These are phyloP conservation scores for Paecilomyces sp. DNA, from an alignment of 2,329 filamentous ascomycete genomes.

Conservation along the genomic window DNA sequence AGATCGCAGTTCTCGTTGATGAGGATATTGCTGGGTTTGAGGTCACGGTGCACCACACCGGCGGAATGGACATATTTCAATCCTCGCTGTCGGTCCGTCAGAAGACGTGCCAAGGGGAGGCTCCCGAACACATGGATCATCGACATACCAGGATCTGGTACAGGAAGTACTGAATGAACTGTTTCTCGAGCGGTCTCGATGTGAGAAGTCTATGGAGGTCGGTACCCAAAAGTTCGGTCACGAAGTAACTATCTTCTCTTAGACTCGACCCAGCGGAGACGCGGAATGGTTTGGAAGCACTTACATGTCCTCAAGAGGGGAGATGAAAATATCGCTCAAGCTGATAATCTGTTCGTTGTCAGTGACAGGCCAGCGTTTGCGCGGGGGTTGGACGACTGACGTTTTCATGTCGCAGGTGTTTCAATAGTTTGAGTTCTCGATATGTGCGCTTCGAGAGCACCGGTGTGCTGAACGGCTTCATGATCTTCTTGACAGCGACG, in stretches of 20 bases:
- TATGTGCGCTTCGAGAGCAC: constrained; percentile 97
- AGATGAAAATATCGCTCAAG: constrained; percentile 99
- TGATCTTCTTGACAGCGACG: constrained; percentile 99
- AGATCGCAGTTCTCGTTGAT: constrained; percentile 99
- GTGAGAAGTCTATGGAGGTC: constrained; percentile 93
- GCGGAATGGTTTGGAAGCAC: constrained; percentile 19
- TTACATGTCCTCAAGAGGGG: constrained; percentile 95
- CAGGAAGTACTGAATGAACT: constrained; percentile 99
- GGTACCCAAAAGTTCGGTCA: constrained; percentile 94
- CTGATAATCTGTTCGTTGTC: constrained; percentile 69
- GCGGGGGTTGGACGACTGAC: constrained; percentile 43
- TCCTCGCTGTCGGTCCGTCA: constrained; percentile 59
- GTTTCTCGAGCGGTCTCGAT: constrained; percentile 92
- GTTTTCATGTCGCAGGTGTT: constrained; percentile 94
- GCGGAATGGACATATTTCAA: constrained; percentile 99
- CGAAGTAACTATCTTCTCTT: constrained; percentile 67
- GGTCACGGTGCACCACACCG: constrained; percentile 91
- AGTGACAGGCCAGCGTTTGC: constrained; percentile 6
- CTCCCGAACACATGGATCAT: constrained; percentile 1
- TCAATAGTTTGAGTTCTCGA: constrained; percentile 91
- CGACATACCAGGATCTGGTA: constrained; percentile 90
- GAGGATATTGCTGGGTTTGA: constrained; percentile 98
- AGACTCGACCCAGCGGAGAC: constrained; percentile 1
- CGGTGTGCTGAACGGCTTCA: constrained; percentile 99
- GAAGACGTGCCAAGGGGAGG: neutral